phyloP scores from a whole-genome alignment of 768 basidiomycete genomes.

The Pleurotus pulmonarius region DNA sequence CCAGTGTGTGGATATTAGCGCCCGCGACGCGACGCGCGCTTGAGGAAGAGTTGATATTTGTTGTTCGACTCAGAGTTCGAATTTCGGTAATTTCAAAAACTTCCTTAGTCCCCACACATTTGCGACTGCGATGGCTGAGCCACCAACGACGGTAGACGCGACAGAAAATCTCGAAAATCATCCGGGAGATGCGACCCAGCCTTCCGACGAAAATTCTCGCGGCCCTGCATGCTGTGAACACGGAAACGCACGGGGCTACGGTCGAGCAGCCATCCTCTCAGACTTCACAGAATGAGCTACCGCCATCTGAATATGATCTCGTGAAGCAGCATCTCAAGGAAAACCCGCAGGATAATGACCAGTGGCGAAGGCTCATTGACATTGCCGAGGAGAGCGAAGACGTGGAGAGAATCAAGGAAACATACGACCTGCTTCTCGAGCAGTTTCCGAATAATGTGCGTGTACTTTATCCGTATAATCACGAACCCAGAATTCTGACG shows the following conservation, averaged over 20 bases:
- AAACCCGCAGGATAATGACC: constrained; percentile 71
- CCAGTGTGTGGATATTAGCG: no score
- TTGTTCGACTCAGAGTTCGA: no score
- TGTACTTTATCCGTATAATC: constrained; percentile 18
- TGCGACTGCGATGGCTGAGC: constrained; percentile 8
- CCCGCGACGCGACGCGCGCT: no score
- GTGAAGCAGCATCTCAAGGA: constrained; percentile 59
- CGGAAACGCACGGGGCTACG: constrained; percentile 9
- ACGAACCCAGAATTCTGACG: background rate
- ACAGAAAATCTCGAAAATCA: background rate
- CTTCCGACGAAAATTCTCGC: constrained; percentile 10
- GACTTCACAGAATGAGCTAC: constrained; percentile 26
- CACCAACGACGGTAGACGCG: constrained; percentile 2
- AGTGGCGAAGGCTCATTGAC: constrained; percentile 74
- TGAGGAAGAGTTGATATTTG: no score
- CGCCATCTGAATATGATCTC: constrained; percentile 65
- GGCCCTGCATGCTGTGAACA: constrained; percentile 4
- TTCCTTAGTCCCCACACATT: no score
- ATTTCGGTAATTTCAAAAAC: no score
- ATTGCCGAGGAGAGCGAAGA: constrained; percentile 76
- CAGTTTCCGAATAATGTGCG: constrained; percentile 92
- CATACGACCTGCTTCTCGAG: constrained; percentile 79
- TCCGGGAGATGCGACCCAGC: constrained; percentile 6
- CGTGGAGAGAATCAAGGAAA: constrained; percentile 72
- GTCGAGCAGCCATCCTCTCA: constrained; percentile 24